A percentile compares a stretch with the other conserved stretches of the same genome.
phyloP scores from a whole-genome alignment of 441 rosid genomes.

The Erodium moschatum region DNA sequence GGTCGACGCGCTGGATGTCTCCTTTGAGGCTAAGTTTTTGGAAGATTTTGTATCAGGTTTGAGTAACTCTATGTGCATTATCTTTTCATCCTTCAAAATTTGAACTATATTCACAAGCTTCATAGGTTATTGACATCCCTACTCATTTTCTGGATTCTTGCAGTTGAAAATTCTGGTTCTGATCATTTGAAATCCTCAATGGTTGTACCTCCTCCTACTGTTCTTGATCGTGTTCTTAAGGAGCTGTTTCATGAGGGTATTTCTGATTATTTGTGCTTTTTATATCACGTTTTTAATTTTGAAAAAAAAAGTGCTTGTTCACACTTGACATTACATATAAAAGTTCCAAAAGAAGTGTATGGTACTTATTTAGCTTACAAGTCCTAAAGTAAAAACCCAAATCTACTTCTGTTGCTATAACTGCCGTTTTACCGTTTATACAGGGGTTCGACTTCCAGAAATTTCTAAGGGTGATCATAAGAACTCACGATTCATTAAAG shows the following conservation, averaged over 20 bases:
- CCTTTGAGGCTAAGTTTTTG: constrained; percentile 76
- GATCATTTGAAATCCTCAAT: constrained; percentile 59
- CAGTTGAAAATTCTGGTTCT: constrained; percentile 70
- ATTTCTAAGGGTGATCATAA: constrained; percentile 54
- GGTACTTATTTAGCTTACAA: background rate
- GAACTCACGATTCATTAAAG: constrained; percentile 76
- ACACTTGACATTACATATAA: background rate
- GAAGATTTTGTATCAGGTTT: constrained; percentile 96
- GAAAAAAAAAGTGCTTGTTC: background rate
- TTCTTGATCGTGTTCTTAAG: constrained; percentile 84
- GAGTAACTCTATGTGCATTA: constrained; percentile 20
- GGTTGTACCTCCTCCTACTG: constrained; percentile 80
- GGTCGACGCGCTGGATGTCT: constrained; percentile 61
- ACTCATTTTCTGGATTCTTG: constrained; percentile 14
- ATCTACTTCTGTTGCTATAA: background rate
- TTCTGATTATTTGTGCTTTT: constrained; percentile 11
- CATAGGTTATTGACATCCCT: constrained; percentile 14
- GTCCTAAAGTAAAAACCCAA: background rate
- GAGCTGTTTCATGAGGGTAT: constrained; percentile 87
- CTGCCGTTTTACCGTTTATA: background rate
- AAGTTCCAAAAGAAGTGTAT: background rate
- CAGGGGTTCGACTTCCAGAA: constrained; percentile 49
- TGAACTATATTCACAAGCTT: background rate
- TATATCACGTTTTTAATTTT: background rate
- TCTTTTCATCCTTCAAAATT: constrained; percentile 15